Conservation (phyloP, 1,284 basidiomycete species). For the Blastosporella zonata region DNA sequence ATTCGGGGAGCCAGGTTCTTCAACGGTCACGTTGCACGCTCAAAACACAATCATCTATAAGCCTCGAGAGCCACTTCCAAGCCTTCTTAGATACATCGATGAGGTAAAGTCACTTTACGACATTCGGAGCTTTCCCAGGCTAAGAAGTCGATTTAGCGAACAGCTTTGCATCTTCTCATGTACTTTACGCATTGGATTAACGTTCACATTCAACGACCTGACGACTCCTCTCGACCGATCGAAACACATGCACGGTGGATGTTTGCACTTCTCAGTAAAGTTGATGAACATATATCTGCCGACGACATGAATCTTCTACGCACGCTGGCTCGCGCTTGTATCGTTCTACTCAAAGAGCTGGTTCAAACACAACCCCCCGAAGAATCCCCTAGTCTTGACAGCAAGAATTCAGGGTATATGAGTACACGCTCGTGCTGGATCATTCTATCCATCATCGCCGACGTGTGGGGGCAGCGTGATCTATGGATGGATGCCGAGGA, state of each 20-base stretch:
- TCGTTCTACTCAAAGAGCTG: slow-evolving; percentile 50
- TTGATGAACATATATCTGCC: slow-evolving; percentile 71
- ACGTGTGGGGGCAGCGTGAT: slow-evolving; percentile 85
- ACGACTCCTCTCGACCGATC: slow-evolving; percentile 45
- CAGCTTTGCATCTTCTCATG: slow-evolving; percentile 73
- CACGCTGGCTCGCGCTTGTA: slow-evolving; percentile 72
- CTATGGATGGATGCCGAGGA: slow-evolving; percentile 77
- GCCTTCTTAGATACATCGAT: slow-evolving; percentile 55
- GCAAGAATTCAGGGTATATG: slow-evolving; percentile 28
- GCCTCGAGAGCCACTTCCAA: slow-evolving; percentile 55
- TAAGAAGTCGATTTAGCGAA: slow-evolving; percentile 41
- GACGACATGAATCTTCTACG: slow-evolving; percentile 81
- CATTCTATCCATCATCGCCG: slow-evolving; percentile 67
- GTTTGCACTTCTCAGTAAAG: slow-evolving; percentile 71
- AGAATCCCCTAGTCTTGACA: slow-evolving; percentile 9
- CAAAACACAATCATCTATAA: slow-evolving; percentile 18
- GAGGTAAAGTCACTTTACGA: slow-evolving; percentile 41
- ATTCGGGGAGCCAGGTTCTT: slow-evolving; percentile 1
- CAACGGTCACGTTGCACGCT: slow-evolving; percentile 14
- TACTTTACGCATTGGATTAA: slow-evolving; percentile 83
- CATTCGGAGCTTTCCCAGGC: slow-evolving; percentile 5
- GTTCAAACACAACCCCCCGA: slow-evolving; percentile 26
- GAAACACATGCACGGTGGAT: slow-evolving; percentile 80
- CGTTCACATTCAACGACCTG: slow-evolving; percentile 48
- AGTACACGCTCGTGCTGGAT: slow-evolving; percentile 79